Conservation (phyloP, 805 yeast genomes). For the Ogataea nitratoaversa region DNA sequence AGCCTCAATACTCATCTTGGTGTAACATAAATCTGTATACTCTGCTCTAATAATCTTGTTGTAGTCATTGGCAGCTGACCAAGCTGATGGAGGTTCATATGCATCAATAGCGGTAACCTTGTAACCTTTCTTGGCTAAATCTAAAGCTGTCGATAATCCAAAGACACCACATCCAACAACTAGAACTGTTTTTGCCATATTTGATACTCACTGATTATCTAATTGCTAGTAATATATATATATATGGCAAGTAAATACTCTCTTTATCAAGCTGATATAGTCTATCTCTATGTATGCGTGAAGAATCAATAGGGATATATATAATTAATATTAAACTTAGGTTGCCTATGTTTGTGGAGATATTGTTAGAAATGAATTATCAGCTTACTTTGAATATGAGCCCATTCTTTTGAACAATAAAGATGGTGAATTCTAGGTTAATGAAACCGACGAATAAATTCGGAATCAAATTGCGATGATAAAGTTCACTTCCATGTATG, state of each 20-base stretch:
- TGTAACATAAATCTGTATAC: conserved; percentile 39
- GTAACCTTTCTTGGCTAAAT: conserved; percentile 30
- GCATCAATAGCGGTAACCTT: conserved; percentile 37
- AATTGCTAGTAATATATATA: too few relatives aligned
- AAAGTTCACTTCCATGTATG: too few relatives aligned
- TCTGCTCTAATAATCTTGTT: conserved; percentile 48
- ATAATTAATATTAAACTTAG: too few relatives aligned
- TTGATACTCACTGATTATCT: too few relatives aligned
- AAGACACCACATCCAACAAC: conserved; percentile 40
- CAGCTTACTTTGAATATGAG: too few relatives aligned
- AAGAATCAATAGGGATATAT: background rate
- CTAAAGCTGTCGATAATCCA: conserved; percentile 42
- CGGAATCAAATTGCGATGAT: too few relatives aligned
- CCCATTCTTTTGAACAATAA: too few relatives aligned
- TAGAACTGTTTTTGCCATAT: conserved; percentile 15
- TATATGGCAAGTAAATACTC: background rate
- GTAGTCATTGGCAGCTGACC: conserved; percentile 45
- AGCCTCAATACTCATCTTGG: conserved; percentile 43
- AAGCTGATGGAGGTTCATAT: conserved; percentile 39
- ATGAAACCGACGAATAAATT: too few relatives aligned
- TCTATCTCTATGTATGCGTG: background rate
- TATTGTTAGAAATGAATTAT: too few relatives aligned
- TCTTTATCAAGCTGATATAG: background rate
- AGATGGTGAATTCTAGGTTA: too few relatives aligned
- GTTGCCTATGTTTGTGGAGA: too few relatives aligned